These are phyloP conservation scores for Hibiscus trionum DNA, from an alignment of 345 rosid genomes.

Conservation along the genomic window DNA sequence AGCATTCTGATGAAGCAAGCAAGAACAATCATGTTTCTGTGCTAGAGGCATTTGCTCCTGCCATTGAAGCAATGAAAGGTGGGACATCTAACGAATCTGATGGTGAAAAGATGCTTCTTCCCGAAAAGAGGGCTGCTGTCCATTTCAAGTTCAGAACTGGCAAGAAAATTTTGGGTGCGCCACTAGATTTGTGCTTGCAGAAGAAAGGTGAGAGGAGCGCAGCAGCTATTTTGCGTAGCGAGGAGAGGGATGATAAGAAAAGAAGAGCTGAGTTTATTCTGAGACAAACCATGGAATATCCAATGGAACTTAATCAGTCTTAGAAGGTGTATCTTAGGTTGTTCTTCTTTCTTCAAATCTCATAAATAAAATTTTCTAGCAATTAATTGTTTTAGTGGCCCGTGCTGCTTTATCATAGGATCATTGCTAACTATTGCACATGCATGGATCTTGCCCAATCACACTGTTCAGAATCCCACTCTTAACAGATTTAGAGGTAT, in stretches of 20 bases:
- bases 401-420: neutral
- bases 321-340: constrained; percentile 24
- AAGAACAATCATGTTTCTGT: constrained; percentile 39
- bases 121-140: constrained; percentile 43
- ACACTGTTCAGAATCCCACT: constrained; percentile 9
- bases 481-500: constrained; percentile 27
- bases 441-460: constrained; percentile 9
- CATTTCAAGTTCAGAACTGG: constrained; percentile 54
- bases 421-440: constrained; percentile 3
- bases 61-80: constrained; percentile 59
- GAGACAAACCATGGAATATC: constrained; percentile 78
- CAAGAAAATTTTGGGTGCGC: constrained; percentile 58
- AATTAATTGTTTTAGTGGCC: constrained; percentile 17
- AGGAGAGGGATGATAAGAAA: constrained; percentile 93
- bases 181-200: constrained; percentile 50
- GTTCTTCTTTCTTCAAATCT: constrained; percentile 9
- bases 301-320: constrained; percentile 83
- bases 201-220: constrained; percentile 42
- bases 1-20: constrained; percentile 21
- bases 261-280: constrained; percentile 90
- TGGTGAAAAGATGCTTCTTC: constrained; percentile 38
- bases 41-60: constrained; percentile 76
- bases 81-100: constrained; percentile 35
- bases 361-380: constrained; percentile 12
- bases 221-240: constrained; percentile 45